phyloP scores from a whole-genome alignment of 768 basidiomycete species.

The Leccinum sublutescens region DNA sequence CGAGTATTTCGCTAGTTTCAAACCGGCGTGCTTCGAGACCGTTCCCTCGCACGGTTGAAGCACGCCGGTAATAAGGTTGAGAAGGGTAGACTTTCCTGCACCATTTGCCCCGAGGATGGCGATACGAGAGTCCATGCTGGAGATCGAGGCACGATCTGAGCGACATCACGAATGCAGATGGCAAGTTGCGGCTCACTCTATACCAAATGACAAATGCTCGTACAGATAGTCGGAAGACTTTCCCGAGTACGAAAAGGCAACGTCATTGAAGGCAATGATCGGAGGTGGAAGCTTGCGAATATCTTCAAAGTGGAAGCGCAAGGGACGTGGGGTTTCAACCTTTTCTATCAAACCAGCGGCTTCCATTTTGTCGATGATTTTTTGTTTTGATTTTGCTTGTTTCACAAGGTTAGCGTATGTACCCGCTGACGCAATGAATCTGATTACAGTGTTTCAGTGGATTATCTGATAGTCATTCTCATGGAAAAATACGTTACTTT shows the following conservation, averaged over 20 bases:
- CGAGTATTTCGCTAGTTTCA: slow-evolving; percentile 98
- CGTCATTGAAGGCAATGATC: slow-evolving; percentile 93
- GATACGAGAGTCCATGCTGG: slow-evolving; percentile 89
- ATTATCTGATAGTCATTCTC: not conserved
- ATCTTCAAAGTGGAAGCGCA: slow-evolving; percentile 96
- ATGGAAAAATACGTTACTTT: slow-evolving; percentile 54
- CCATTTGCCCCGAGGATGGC: slow-evolving; percentile 98
- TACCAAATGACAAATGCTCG: slow-evolving; percentile 89
- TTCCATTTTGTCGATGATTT: slow-evolving; percentile 99
- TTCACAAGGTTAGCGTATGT: slow-evolving; percentile 99
- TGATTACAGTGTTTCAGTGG: slow-evolving; percentile 25
- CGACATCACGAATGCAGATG: slow-evolving; percentile 4
- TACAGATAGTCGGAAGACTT: slow-evolving; percentile 88
- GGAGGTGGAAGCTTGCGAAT: slow-evolving; percentile 92
- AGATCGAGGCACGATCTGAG: slow-evolving; percentile 6
- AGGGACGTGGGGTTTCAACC: slow-evolving; percentile 67
- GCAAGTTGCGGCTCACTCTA: slow-evolving; percentile 66
- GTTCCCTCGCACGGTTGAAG: slow-evolving; percentile 84
- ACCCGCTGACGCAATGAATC: slow-evolving; percentile 99
- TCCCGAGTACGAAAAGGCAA: slow-evolving; percentile 95
- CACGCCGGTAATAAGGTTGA: slow-evolving; percentile 83
- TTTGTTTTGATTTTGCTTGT: slow-evolving; percentile 99
- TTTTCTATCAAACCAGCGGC: slow-evolving; percentile 96
- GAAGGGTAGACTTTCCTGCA: slow-evolving; percentile 89
- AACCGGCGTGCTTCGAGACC: slow-evolving; percentile 79